phyloP scores from a whole-genome alignment of 2,329 filamentous ascomycete genomes.

The Madurella fahalii region DNA sequence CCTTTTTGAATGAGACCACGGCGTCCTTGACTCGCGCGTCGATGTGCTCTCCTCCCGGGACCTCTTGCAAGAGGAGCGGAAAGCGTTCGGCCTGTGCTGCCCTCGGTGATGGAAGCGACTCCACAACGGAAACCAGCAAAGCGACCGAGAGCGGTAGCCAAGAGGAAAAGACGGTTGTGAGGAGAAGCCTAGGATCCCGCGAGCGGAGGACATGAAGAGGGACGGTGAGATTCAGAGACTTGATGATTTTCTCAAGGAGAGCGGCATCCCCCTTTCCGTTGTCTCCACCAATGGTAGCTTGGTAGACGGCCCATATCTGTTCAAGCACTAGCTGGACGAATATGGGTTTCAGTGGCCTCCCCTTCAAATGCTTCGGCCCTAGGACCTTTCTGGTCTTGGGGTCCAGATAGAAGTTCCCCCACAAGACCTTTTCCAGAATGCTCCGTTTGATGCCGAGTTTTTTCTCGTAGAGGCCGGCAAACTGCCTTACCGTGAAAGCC shows the following conservation, averaged over 20 bases:
- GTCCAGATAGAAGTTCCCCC: slow-evolving; percentile 95
- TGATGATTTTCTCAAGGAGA: slow-evolving; percentile 90
- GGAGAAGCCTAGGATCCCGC: slow-evolving; percentile 74
- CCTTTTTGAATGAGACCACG: slow-evolving; percentile 74
- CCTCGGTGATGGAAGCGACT: slow-evolving; percentile 82
- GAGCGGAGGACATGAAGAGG: slow-evolving; percentile 81
- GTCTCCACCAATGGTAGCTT: slow-evolving; percentile 79
- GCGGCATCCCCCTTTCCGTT: slow-evolving; percentile 77
- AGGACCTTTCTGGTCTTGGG: slow-evolving; percentile 95
- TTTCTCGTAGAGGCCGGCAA: slow-evolving; percentile 89
- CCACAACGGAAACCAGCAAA: slow-evolving; percentile 86
- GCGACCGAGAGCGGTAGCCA: slow-evolving; percentile 95
- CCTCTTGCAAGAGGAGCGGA: slow-evolving; percentile 71
- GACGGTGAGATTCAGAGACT: slow-evolving; percentile 79
- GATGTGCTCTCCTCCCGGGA: slow-evolving; percentile 71
- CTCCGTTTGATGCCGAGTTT: slow-evolving; percentile 92
- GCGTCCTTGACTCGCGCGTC: slow-evolving; percentile 68
- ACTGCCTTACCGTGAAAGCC: slow-evolving; percentile 95
- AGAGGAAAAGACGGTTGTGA: slow-evolving; percentile 79
- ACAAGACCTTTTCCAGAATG: slow-evolving; percentile 86
- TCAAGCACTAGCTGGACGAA: slow-evolving; percentile 96
- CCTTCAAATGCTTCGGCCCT: slow-evolving; percentile 87
- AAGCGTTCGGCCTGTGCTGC: slow-evolving; percentile 75
- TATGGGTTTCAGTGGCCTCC: slow-evolving; percentile 86
- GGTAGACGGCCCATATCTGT: slow-evolving; percentile 93